These are phyloP conservation scores for Gossypium turneri DNA, from an alignment of 345 rosid genomes.

Conservation along the genomic window DNA sequence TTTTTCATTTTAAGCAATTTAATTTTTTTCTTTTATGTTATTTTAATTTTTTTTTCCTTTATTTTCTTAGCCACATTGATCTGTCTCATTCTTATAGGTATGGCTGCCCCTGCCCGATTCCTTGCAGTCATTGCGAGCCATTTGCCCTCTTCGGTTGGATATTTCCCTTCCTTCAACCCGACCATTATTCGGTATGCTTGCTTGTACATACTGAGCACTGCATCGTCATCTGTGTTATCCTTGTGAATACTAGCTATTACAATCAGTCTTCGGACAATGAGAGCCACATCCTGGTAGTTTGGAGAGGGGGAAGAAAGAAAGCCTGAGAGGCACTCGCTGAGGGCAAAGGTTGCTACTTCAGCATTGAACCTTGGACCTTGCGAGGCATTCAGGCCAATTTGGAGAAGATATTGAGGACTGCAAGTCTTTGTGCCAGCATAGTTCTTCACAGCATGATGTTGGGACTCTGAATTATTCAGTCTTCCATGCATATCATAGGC, in stretches of 20 bases:
- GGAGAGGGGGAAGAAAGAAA: slow-evolving; percentile 65
- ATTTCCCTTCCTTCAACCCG: slow-evolving; percentile 81
- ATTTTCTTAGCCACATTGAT: slow-evolving; percentile 51
- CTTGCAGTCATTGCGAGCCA: slow-evolving; percentile 94
- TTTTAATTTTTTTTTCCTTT: too few relatives aligned
- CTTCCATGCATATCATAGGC: slow-evolving; percentile 69
- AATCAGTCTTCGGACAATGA: slow-evolving; percentile 61
- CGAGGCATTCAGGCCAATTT: slow-evolving; percentile 66
- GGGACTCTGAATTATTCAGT: slow-evolving; percentile 46
- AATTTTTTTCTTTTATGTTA: too few relatives aligned
- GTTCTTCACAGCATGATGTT: slow-evolving; percentile 50
- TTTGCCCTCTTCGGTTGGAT: slow-evolving; percentile 82
- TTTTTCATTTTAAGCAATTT: too few relatives aligned
- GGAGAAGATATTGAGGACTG: slow-evolving; percentile 60
- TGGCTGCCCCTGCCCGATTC: slow-evolving; percentile 80
- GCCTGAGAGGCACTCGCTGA: slow-evolving; percentile 62
- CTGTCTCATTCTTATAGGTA: slow-evolving; percentile 65
- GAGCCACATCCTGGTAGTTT: slow-evolving; percentile 58
- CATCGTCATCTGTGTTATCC: slow-evolving; percentile 58
- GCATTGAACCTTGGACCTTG: slow-evolving; percentile 58
- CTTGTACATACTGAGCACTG: slow-evolving; percentile 60
- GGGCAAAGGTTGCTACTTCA: slow-evolving; percentile 67
- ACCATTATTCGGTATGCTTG: slow-evolving; percentile 83
- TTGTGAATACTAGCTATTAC: slow-evolving; percentile 58
- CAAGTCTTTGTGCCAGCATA: slow-evolving; percentile 72